Evolutionary conservation across 2,329 filamentous ascomycete genomes (phyloP).

Genomic region (Scedosporium aurantiacum): DNA sequence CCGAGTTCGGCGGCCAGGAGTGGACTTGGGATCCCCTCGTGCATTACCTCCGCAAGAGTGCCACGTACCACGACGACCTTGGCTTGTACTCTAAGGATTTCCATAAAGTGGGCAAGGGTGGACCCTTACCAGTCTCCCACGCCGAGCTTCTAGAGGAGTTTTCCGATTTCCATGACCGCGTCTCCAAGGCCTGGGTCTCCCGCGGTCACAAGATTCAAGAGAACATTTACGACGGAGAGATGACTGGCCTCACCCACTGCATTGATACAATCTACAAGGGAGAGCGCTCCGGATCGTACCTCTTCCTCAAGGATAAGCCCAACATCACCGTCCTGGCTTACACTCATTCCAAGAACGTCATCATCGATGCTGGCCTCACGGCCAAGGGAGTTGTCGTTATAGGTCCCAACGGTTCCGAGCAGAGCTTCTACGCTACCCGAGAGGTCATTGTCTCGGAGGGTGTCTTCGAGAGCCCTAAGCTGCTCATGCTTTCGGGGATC

Average conservation of each 20-base stretch:
- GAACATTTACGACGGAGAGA: conserved; percentile 44
- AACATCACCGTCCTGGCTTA: conserved; percentile 30
- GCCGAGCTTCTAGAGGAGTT: conserved; percentile 42
- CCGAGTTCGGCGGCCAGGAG: conserved; percentile 59
- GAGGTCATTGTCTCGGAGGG: conserved; percentile 15
- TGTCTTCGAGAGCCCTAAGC: conserved; percentile 11
- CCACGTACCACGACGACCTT: conserved; percentile 29
- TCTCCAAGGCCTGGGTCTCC: conserved; percentile 33
- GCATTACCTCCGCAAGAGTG: conserved; percentile 44
- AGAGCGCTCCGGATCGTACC: conserved; percentile 35
- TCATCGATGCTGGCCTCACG: conserved; percentile 4
- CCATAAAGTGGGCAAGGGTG: conserved; percentile 38
- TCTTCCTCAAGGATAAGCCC: conserved; percentile 29
- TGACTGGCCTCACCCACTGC: conserved; percentile 41
- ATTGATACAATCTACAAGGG: conserved; percentile 45
- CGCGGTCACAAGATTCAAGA: conserved; percentile 39
- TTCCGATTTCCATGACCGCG: conserved; percentile 26
- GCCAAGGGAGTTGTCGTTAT: conserved; percentile 22
- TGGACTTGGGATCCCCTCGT: conserved; percentile 46
- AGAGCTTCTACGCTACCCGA: conserved; percentile 30
- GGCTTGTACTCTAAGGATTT: conserved; percentile 27
- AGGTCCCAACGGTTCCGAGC: conserved; percentile 25
- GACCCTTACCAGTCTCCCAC: conserved; percentile 43
- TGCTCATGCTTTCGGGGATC: conserved; percentile 23
- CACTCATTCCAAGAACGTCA: conserved; percentile 16